Evolutionary conservation across 2,329 filamentous ascomycete species (phyloP).

Genomic region (Xylaria sp.): DNA sequence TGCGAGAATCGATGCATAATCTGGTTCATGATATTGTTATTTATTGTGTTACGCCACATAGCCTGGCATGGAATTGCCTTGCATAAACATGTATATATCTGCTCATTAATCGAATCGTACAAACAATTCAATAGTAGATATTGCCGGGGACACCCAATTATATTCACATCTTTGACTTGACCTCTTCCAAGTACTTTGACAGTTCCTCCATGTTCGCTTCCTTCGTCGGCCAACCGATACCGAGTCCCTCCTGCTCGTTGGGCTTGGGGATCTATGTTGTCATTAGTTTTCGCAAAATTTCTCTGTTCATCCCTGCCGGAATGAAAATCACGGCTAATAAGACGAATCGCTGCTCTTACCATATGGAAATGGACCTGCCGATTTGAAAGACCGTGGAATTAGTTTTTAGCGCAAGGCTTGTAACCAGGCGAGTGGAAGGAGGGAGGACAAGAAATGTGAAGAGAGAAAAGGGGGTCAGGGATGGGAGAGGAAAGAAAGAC

Average conservation of each 20-base stretch:
- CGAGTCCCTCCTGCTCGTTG: conserved; percentile 81
- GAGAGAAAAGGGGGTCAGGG: no score
- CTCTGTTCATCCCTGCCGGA: no score
- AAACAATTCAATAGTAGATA: not conserved
- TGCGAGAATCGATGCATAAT: not conserved
- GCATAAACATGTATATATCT: conserved; percentile 14
- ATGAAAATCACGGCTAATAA: not conserved
- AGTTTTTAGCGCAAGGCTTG: not conserved
- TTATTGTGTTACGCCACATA: not conserved
- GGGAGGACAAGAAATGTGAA: not conserved
- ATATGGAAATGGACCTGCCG: conserved; percentile 92
- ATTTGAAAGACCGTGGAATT: not conserved
- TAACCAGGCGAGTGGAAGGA: not conserved
- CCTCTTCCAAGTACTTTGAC: conserved; percentile 80
- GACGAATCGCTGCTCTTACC: conserved; percentile 59
- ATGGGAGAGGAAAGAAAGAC: conserved; percentile 49
- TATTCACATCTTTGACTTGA: conserved; percentile 86
- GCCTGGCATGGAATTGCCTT: not conserved
- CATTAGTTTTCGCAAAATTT: conserved; percentile 1
- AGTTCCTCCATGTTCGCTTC: conserved; percentile 82
- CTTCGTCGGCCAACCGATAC: conserved; percentile 81
- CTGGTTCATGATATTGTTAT: not conserved
- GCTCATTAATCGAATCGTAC: conserved; percentile 12
- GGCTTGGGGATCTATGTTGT: conserved; percentile 86
- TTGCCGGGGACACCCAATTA: not conserved